These are phyloP conservation scores for Morella rubra DNA, from an alignment of 306 rosid species.

Conservation along the genomic window DNA sequence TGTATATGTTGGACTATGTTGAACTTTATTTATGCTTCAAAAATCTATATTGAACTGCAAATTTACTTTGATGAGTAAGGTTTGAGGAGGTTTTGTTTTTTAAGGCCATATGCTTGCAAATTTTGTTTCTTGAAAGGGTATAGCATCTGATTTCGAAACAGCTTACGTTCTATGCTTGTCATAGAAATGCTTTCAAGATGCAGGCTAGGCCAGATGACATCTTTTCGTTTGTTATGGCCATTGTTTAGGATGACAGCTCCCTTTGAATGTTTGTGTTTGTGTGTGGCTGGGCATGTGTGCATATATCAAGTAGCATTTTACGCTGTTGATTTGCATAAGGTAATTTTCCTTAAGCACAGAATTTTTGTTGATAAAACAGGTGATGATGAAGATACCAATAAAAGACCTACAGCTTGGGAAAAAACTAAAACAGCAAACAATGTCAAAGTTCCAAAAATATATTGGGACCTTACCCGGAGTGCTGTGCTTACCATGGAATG, in stretches of 20 bases:
- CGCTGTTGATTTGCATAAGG: conserved; percentile 19
- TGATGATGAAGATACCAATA: conserved; percentile 32
- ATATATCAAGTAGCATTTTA: conserved; percentile 1
- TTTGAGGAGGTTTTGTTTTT: not conserved
- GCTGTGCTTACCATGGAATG: conserved; percentile 97
- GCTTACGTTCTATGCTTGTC: not conserved
- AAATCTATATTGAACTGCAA: not conserved
- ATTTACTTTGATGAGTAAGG: not conserved
- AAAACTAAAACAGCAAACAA: conserved; percentile 31
- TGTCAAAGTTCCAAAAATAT: conserved; percentile 90
- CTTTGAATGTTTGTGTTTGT: conserved; percentile 10
- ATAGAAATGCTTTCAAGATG: not conserved
- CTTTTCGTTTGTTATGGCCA: not conserved
- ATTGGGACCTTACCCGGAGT: conserved; percentile 68
- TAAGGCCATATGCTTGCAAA: too few relatives aligned
- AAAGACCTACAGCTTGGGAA: conserved; percentile 36
- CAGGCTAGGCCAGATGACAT: not conserved
- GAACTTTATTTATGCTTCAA: not conserved
- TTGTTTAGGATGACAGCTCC: not conserved
- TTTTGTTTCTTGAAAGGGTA: too few relatives aligned
- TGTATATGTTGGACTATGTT: not conserved
- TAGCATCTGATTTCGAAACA: not conserved
- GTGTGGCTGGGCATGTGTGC: not conserved
- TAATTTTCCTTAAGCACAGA: conserved; percentile 17
- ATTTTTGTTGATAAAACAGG: conserved; percentile 39